Evolutionary conservation across 768 basidiomycete species (phyloP), one percentile per base, ranked within the genome.

Genomic region (Phylloporus scabripes): DNA sequence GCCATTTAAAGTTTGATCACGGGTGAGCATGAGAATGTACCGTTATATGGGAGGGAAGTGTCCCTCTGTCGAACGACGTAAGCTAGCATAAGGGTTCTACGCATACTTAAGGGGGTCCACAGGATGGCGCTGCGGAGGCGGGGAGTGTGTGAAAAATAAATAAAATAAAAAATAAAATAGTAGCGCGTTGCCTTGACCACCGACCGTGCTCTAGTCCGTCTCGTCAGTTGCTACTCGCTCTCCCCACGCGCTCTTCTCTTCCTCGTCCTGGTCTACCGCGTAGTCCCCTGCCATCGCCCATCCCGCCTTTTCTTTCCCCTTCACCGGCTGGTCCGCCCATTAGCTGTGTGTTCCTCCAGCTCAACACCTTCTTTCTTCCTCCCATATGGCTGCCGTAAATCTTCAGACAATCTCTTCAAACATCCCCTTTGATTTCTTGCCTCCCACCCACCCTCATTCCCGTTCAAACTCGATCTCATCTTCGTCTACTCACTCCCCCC

Each of bases 391-490:
- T 70, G 81, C 84, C 60, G 79, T 84, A 68, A 84, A 83, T 68
- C 75, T 85, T 57, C 83, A 86, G 67, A 77, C 83, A 70, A 81
- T 85, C 76, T 74, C 83, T 54, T 70, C 78, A 55, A 77, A 72
- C 66, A 70, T 81, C 61, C 77, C 84, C 53, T 79, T 87, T 70
- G 85, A 88, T 66, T 87, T 85, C 67, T 71, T 84, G 46, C 81
- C 83, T 42, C 66, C 74, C 46, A 78, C 73, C 54, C 73, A 73
- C 63, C 75, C 74, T 54, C 88, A 87, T 64, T 88, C 87, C 26
- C 79, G 88, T 63, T 87, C 87, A 39, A 80, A 76, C 65, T 91
- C 88, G 17, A 77, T 87, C 65, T 85, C 85, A 37, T 88, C 87
- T 33, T 77, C 81, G 42, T 85, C 84, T 50, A 80, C 84, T 42